Percentiles rank a stretch among this genome's conserved stretches.
These are phyloP conservation scores for Scheffersomyces insectosa DNA, from an alignment of 1,139 yeast species.

Conservation along the genomic window DNA sequence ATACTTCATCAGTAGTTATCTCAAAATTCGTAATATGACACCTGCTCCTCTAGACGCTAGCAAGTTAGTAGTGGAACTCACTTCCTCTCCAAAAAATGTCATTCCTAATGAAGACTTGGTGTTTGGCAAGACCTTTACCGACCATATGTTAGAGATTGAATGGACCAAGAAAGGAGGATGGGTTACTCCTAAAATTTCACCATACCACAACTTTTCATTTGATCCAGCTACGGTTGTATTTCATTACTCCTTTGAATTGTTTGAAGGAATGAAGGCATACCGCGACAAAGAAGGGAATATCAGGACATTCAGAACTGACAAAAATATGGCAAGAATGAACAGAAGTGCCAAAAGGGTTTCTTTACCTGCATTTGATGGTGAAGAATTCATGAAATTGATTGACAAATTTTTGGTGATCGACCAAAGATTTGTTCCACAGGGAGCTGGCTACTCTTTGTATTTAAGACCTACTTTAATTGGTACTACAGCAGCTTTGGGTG, in stretches of 20 bases:
- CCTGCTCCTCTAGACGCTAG: constrained; percentile 62
- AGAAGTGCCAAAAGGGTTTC: constrained; percentile 84
- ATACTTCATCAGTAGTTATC: too few species aligned
- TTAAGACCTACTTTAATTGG: constrained; percentile 95
- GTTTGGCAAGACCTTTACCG: constrained; percentile 85
- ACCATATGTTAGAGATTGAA: constrained; percentile 87
- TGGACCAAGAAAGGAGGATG: constrained; percentile 83
- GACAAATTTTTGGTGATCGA: constrained; percentile 75
- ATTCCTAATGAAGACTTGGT: constrained; percentile 74
- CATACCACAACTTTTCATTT: constrained; percentile 71
- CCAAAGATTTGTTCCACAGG: constrained; percentile 74
- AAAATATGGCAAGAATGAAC: constrained; percentile 90
- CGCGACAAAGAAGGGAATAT: constrained; percentile 65
- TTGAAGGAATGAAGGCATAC: constrained; percentile 97
- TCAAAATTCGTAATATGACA: too few species aligned
- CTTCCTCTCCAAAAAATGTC: constrained; percentile 60
- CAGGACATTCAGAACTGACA: constrained; percentile 86
- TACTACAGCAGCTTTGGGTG: constrained; percentile 84
- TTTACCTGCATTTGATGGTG: constrained; percentile 80
- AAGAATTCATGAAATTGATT: constrained; percentile 71
- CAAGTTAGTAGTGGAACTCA: constrained; percentile 59
- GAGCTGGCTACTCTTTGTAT: constrained; percentile 86
- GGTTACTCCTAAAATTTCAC: constrained; percentile 82
- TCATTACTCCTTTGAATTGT: constrained; percentile 93
- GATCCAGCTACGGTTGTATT: constrained; percentile 90